Percentiles rank a stretch among this genome's conserved stretches.
phyloP scores from a whole-genome alignment of 2,329 filamentous ascomycete species.

The Corinectria fuckeliana region DNA sequence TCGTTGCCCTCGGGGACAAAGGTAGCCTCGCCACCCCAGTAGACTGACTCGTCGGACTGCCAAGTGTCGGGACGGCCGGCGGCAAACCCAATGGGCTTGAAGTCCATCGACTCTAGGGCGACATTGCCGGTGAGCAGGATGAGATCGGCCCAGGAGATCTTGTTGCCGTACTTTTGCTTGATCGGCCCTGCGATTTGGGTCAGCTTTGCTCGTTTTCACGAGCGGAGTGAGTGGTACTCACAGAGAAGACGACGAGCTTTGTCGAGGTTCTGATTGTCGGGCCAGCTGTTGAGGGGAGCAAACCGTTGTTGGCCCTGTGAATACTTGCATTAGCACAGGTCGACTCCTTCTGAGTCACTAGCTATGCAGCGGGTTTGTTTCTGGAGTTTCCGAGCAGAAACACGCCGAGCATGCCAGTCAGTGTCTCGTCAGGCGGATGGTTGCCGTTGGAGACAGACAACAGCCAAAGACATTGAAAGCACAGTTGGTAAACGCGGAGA shows the following conservation, averaged over 20 bases:
- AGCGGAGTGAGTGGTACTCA: conserved; percentile 12
- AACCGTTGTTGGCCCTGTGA: conserved; percentile 74
- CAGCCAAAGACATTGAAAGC: too few species aligned
- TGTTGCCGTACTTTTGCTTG: conserved; percentile 85
- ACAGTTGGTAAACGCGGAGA: background rate
- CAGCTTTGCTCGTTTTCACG: background rate
- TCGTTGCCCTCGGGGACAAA: conserved; percentile 72
- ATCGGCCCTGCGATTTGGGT: conserved; percentile 59
- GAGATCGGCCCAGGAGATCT: conserved; percentile 82
- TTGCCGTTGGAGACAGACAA: too few species aligned
- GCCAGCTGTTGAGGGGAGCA: conserved; percentile 81
- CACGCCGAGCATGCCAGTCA: background rate
- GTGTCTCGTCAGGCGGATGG: too few species aligned
- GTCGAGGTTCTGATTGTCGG: conserved; percentile 79
- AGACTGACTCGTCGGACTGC: conserved; percentile 77
- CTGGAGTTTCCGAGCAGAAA: background rate
- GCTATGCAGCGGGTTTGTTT: too few species aligned
- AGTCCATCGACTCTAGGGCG: conserved; percentile 77
- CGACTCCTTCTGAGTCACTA: conserved; percentile 13
- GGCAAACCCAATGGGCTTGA: conserved; percentile 76
- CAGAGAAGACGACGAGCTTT: conserved; percentile 81
- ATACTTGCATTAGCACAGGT: background rate
- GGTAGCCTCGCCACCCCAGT: conserved; percentile 79
- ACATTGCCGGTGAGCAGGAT: conserved; percentile 77
- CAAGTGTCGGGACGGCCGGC: conserved; percentile 75